A percentile compares a stretch with the other conserved stretches of the same genome.
Evolutionary conservation across 352 stramenopile species (phyloP).

Genomic region (Phytophthora lateralis): DNA sequence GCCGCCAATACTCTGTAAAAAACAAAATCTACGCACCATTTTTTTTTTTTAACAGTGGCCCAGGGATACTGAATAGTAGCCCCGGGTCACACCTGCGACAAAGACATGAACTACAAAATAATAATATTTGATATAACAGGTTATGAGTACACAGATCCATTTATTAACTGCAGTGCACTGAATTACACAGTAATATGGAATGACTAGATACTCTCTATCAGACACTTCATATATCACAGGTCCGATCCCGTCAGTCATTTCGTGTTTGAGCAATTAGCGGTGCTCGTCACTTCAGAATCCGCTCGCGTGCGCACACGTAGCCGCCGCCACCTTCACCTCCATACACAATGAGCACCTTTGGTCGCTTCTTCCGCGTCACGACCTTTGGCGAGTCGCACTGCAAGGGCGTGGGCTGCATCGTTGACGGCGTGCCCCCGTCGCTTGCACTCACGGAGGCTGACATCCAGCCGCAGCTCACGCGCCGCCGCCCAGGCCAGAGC

Average conservation of each 20-base stretch:
- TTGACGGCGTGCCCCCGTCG: constrained; percentile 98
- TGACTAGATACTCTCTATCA: not conserved
- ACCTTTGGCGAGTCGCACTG: constrained; percentile 99
- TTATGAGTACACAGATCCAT: not conserved
- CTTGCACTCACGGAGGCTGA: constrained; percentile 94
- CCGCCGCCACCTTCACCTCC: not conserved
- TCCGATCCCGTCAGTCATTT: constrained; percentile 20
- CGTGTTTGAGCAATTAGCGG: constrained; percentile 23
- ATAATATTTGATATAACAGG: constrained; percentile 1
- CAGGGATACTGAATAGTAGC: constrained; percentile 9
- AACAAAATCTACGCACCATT: too few species aligned
- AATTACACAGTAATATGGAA: too few species aligned
- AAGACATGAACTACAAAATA: not conserved
- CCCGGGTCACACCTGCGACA: not conserved
- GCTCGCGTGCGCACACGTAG: not conserved
- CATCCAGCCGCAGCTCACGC: constrained; percentile 98
- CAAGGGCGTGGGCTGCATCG: constrained; percentile 96
- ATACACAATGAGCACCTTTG: constrained; percentile 92
- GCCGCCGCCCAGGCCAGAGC: constrained; percentile 96
- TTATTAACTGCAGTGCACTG: too few species aligned
- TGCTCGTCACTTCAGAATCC: constrained; percentile 23
- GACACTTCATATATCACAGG: not conserved
- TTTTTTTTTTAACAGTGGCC: too few species aligned
- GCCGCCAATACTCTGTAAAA: too few species aligned
- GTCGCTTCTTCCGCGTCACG: constrained; percentile 97